phyloP scores from a whole-genome alignment of 176 grass and related monocot genomes.

The Dactylis glomerata region DNA sequence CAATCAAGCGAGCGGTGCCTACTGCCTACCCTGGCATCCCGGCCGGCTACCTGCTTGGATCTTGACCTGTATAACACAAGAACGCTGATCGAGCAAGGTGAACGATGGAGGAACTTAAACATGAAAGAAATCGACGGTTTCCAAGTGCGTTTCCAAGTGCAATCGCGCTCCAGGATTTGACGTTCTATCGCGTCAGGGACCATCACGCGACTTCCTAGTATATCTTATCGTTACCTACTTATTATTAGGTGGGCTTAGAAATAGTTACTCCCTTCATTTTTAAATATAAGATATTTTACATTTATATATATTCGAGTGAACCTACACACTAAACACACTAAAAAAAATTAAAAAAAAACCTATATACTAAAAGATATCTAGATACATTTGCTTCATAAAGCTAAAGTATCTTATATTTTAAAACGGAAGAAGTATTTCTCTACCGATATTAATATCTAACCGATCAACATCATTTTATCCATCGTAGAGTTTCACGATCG shows the following conservation, averaged over 20 bases:
- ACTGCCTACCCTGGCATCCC: background rate
- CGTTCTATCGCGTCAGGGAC: background rate
- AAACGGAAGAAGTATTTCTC: too few relatives aligned
- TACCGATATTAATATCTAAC: too few relatives aligned
- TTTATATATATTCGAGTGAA: too few relatives aligned
- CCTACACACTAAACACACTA: too few relatives aligned
- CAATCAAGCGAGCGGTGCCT: background rate
- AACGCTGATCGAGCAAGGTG: background rate
- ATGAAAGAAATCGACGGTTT: background rate
- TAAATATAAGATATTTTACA: too few relatives aligned
- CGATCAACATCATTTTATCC: too few relatives aligned
- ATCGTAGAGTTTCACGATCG: too few relatives aligned
- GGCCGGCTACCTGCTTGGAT: background rate
- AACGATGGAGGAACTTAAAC: background rate
- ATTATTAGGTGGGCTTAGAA: background rate
- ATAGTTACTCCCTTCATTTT: too few relatives aligned
- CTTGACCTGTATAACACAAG: background rate
- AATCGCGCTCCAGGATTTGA: background rate
- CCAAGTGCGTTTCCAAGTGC: background rate
- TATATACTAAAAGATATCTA: too few relatives aligned
- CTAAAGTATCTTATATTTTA: too few relatives aligned
- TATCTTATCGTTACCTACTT: background rate
- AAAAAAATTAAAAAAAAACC: too few relatives aligned
- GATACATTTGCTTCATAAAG: too few relatives aligned
- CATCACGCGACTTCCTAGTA: background rate